Base-by-base conservation (phyloP, 805 yeast species). In the Candida fluviatilis region DNA sequence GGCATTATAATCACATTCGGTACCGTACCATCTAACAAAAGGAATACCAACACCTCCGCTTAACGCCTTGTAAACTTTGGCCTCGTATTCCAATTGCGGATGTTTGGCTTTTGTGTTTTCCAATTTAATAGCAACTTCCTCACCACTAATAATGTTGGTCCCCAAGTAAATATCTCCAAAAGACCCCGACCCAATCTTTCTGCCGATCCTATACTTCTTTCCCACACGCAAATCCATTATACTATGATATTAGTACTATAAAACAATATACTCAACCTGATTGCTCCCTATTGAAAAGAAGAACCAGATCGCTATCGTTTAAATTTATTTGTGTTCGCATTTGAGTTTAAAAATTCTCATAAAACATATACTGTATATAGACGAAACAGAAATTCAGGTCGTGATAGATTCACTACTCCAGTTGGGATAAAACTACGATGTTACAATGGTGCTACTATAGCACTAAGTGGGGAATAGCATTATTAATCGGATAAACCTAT, bases 41-140 rank as follows among this genome's bases (percentile, higher is more conserved):
- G 99, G 98, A 41, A 91, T 89, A 23, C 99, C 98, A 26, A 91
- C 91, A 23, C 98, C 98, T 26, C 98, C 99, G 47, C 95, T 82
- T 38, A 91, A 69, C 2, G 95, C 90, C 57, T 85, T 88, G 69
- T 91, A 91, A 18, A 93, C 98, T 50, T 95, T 81, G 12, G 97
- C 96, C 64, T 91, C 99, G 60, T 91, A 93, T 56, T 91, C 97
- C 49, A 91, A 74, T 66, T 91, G 99, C 1, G 99, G 98, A 60
- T 93, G 98, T 57, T 88, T 86, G 2, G 98, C 96, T 41, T 83
- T 74, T 38, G 85, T 79, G 47, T 85, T 82, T 59, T 91, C 99
- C 46, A 91, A 72, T 62, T 91, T 91, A 71, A 91, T 91, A 49
- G 98, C 99, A 38, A 93, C 97, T 62, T 91, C 96, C 62, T 93